phyloP scores from a whole-genome alignment of 208 protist genomes.

The Trichomonas tenax region DNA sequence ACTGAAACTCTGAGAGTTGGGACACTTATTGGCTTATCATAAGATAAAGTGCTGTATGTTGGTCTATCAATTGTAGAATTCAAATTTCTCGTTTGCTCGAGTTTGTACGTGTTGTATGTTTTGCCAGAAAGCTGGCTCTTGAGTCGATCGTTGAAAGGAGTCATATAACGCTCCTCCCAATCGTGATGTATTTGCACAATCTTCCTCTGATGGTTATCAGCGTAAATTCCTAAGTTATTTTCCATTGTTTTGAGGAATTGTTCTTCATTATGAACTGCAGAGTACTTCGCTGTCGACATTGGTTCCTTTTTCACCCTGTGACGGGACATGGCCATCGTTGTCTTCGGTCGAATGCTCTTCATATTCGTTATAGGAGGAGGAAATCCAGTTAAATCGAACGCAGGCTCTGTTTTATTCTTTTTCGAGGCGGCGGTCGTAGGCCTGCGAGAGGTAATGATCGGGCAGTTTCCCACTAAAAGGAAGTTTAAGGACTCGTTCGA shows the following conservation, averaged over 20 bases:
- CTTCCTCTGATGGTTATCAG: not conserved
- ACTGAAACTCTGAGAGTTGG: not conserved
- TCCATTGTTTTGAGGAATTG: not conserved
- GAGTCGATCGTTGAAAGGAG: not conserved
- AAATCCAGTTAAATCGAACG: not conserved
- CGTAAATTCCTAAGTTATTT: not conserved
- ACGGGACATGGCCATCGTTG: not conserved
- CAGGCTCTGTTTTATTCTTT: not conserved
- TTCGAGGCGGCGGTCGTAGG: no score
- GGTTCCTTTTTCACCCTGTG: not conserved
- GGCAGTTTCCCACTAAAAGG: not conserved
- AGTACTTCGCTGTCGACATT: not conserved
- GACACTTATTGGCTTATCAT: not conserved
- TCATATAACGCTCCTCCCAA: slow-evolving; percentile 7
- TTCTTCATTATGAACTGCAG: not conserved
- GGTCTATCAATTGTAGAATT: not conserved
- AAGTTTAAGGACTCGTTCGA: not conserved
- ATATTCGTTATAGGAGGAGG: not conserved
- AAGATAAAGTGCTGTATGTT: not conserved
- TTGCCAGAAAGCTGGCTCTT: not conserved
- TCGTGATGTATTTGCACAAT: not conserved
- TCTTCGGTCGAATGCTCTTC: not conserved
- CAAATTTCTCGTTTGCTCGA: not conserved
- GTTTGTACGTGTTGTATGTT: not conserved
- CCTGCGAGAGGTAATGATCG: not conserved